Evolutionary conservation across 2,329 filamentous ascomycete genomes (phyloP).

Genomic region (Venturia nashicola): DNA sequence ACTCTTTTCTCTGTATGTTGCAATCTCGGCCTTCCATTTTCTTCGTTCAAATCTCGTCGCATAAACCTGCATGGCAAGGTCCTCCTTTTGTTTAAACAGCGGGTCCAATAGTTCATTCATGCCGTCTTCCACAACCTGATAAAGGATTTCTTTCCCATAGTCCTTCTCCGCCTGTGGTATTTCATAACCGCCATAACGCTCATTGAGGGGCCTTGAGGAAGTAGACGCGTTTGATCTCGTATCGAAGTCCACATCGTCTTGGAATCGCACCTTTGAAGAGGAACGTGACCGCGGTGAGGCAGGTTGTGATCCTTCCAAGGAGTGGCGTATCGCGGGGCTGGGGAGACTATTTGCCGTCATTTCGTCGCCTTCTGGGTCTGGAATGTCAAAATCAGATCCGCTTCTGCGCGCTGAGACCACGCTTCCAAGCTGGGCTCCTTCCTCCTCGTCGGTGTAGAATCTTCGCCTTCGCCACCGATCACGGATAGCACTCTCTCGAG

Average conservation of each 20-base stretch:
- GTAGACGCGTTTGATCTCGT: conserved; percentile 59
- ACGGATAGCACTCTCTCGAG: conserved; percentile 32
- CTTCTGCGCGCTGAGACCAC: neutral
- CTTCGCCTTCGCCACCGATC: conserved; percentile 65
- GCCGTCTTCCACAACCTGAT: conserved; percentile 81
- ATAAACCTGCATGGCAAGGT: conserved; percentile 21
- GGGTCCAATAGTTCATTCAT: conserved; percentile 86
- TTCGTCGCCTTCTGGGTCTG: neutral
- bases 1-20: neutral
- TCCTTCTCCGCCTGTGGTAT: conserved; percentile 72
- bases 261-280: conserved; percentile 68
- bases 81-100: conserved; percentile 72
- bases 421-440: conserved; percentile 38
- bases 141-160: conserved; percentile 76
- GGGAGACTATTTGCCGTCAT: neutral
- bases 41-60: conserved; percentile 51
- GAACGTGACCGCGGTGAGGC: conserved; percentile 46
- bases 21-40: conserved; percentile 34
- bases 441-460: conserved; percentile 79
- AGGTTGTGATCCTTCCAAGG: conserved; percentile 23
- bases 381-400: neutral
- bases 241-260: conserved; percentile 60
- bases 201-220: conserved; percentile 53
- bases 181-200: conserved; percentile 67
- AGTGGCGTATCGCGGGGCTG: neutral